Evolutionary conservation across 2,329 filamentous ascomycete genomes (phyloP).

Genomic region (Fusarium udum): DNA sequence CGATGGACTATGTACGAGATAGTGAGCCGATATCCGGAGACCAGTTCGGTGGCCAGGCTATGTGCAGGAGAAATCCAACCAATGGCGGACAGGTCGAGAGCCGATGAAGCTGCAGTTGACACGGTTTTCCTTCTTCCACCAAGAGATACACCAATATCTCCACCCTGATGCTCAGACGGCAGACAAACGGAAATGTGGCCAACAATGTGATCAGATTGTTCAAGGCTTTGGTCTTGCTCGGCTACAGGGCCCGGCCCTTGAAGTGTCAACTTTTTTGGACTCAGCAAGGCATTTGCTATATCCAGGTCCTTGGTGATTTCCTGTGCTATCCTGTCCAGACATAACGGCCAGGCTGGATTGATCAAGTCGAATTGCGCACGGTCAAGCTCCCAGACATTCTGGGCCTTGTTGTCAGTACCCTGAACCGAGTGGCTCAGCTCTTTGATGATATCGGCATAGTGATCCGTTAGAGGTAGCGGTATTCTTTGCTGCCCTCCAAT

Average conservation of each 20-base stretch:
- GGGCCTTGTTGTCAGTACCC: background rate
- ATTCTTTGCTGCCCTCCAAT: slow-evolving; percentile 3
- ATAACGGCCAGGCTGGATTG: slow-evolving; percentile 20
- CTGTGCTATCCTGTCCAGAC: background rate
- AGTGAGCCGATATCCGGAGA: slow-evolving; percentile 19
- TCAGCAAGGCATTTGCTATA: background rate
- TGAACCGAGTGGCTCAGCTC: background rate
- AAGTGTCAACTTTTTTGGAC: slow-evolving; percentile 10
- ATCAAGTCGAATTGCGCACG: slow-evolving; percentile 13
- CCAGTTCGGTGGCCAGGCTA: background rate
- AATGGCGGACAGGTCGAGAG: slow-evolving; percentile 18
- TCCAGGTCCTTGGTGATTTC: background rate
- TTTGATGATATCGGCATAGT: slow-evolving; percentile 13
- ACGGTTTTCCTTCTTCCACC: background rate
- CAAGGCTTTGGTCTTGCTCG: background rate
- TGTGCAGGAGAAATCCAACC: slow-evolving; percentile 12
- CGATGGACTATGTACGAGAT: slow-evolving; percentile 17
- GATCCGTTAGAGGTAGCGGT: slow-evolving; percentile 19
- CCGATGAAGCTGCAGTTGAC: slow-evolving; percentile 1
- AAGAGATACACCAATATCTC: slow-evolving; percentile 14
- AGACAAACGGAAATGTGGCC: slow-evolving; percentile 18
- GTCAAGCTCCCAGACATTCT: slow-evolving; percentile 23
- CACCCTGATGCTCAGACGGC: slow-evolving; percentile 21
- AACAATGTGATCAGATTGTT: background rate
- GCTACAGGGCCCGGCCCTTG: slow-evolving; percentile 3